Evolutionary conservation across 805 yeast genomes (phyloP).

Genomic region (Yarrowia sp.): DNA sequence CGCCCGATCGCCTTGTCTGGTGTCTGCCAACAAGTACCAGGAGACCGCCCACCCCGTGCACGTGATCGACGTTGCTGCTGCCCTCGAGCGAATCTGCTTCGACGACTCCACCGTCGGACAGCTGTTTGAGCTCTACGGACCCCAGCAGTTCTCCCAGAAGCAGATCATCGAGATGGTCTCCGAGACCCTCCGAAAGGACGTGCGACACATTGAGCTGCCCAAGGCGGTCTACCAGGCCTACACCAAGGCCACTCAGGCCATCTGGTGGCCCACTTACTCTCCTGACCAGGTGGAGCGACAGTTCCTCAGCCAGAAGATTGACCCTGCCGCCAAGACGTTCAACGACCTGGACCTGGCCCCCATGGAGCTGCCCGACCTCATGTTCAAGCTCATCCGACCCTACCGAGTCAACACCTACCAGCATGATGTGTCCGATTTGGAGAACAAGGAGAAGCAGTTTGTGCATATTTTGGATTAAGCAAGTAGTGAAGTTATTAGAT

Average conservation of each 20-base stretch:
- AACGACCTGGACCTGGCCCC: slow-evolving; percentile 61
- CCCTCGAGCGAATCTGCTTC: slow-evolving; percentile 71
- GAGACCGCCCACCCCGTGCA: slow-evolving; percentile 70
- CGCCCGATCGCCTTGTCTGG: slow-evolving; percentile 56
- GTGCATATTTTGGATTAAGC: slow-evolving; percentile 34
- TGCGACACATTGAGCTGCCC: slow-evolving; percentile 44
- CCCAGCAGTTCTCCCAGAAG: slow-evolving; percentile 57
- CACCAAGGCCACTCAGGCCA: slow-evolving; percentile 42
- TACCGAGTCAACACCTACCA: slow-evolving; percentile 34
- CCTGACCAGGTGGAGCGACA: slow-evolving; percentile 76
- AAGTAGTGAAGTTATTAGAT: too few species aligned
- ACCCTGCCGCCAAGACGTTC: slow-evolving; percentile 60
- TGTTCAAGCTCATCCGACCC: slow-evolving; percentile 35
- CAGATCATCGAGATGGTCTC: slow-evolving; percentile 72
- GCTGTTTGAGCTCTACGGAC: slow-evolving; percentile 70
- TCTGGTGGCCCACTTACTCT: slow-evolving; percentile 52
- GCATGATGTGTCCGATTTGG: slow-evolving; percentile 36
- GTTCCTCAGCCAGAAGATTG: slow-evolving; percentile 62
- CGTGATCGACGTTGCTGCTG: slow-evolving; percentile 73
- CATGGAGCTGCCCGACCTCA: slow-evolving; percentile 49
- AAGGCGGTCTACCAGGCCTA: slow-evolving; percentile 41
- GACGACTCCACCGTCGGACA: slow-evolving; percentile 80
- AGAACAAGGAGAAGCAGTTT: slow-evolving; percentile 35
- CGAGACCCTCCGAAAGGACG: slow-evolving; percentile 51
- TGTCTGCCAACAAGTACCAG: slow-evolving; percentile 63